Conservation (phyloP, 169 alveolate species). For the Plasmodium berghei region DNA sequence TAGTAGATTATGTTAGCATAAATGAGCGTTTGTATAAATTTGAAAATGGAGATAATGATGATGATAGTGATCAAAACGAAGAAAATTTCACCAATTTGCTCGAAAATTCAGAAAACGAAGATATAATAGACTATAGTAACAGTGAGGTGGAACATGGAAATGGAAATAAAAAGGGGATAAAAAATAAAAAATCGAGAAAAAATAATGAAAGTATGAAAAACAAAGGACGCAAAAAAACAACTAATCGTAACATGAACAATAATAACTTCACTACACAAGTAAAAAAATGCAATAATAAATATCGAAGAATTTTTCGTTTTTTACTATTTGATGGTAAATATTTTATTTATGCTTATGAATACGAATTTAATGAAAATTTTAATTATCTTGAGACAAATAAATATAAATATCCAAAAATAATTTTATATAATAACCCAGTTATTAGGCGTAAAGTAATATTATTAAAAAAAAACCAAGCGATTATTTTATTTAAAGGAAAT, state of each 20-base stretch:
- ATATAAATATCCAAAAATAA: slow-evolving; percentile 70
- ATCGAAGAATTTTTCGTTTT: slow-evolving; percentile 62
- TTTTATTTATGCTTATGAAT: slow-evolving; percentile 74
- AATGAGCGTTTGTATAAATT: slow-evolving; percentile 46
- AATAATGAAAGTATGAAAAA: background rate
- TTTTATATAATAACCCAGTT: slow-evolving; percentile 61
- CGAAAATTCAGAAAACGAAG: slow-evolving; percentile 10
- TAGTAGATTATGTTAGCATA: slow-evolving; percentile 69
- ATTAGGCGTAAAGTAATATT: slow-evolving; percentile 59
- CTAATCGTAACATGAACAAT: too few relatives aligned
- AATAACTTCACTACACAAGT: background rate
- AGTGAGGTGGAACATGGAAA: background rate
- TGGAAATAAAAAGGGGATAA: background rate
- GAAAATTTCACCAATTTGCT: background rate
- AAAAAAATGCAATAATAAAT: slow-evolving; percentile 11
- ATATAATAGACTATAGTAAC: background rate
- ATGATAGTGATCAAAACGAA: slow-evolving; percentile 20
- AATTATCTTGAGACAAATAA: slow-evolving; percentile 52
- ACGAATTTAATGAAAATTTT: slow-evolving; percentile 55
- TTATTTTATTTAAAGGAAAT: slow-evolving; percentile 53
- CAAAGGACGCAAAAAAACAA: too few relatives aligned
- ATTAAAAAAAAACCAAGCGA: slow-evolving; percentile 42
- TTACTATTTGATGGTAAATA: slow-evolving; percentile 67
- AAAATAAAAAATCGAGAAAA: background rate
- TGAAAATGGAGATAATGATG: slow-evolving; percentile 40